Conservation (phyloP, 1,284 basidiomycete genomes). For the Cutaneotrichosporon mucoides region DNA sequence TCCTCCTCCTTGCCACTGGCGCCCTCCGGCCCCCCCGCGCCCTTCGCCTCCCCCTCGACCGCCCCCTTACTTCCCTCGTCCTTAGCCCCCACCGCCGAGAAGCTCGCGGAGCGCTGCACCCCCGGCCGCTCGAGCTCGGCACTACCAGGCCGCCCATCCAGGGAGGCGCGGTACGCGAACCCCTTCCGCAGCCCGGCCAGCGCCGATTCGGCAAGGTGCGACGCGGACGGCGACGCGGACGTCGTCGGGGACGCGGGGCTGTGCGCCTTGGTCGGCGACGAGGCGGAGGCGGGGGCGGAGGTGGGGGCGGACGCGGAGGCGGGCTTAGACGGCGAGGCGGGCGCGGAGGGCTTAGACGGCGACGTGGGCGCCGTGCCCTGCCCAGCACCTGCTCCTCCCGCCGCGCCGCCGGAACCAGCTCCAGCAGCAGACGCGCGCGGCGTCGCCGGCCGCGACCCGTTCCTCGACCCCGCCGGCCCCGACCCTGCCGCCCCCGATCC, state of each 20-base stretch:
- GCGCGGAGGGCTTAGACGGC: no score
- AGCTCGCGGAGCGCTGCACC: not conserved
- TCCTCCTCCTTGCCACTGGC: not conserved
- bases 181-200: slow-evolving; percentile 33
- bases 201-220: slow-evolving; percentile 38
- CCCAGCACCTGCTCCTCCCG: not conserved
- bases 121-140: slow-evolving; percentile 2
- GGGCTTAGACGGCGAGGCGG: no score
- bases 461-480: not conserved
- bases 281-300: not conserved
- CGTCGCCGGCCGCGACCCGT: not conserved
- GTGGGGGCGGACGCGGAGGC: no score
- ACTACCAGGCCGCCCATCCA: slow-evolving; percentile 3
- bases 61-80: not conserved
- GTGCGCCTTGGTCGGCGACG: not conserved
- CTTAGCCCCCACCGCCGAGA: not conserved
- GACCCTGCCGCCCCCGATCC: not conserved
- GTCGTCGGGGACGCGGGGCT: not conserved
- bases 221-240: not conserved
- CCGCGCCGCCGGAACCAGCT: no score
- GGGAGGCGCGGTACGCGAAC: slow-evolving; percentile 22
- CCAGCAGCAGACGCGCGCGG: no score
- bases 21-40: not conserved
- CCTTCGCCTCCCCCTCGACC: not conserved
- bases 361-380: no score